These are phyloP conservation scores for Xylaria hypoxylon DNA, from an alignment of 2,329 filamentous ascomycete genomes.

Conservation along the genomic window DNA sequence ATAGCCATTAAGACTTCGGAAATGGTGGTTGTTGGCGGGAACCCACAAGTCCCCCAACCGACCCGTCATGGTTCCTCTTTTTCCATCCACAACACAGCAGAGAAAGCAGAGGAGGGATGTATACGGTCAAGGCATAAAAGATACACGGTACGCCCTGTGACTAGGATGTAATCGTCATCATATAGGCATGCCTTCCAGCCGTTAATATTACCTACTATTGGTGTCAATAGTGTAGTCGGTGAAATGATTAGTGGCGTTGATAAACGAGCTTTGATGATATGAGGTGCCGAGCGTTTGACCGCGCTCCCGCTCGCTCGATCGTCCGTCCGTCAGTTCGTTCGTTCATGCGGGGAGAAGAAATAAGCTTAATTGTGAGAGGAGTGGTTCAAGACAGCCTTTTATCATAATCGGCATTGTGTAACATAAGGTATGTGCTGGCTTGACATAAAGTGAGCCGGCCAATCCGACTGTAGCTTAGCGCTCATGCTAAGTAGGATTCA, in stretches of 20 bases:
- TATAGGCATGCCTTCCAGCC: background rate
- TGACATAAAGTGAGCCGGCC: background rate
- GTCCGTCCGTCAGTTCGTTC: background rate
- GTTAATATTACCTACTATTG: constrained; percentile 6
- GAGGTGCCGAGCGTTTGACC: constrained; percentile 10
- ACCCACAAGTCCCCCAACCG: constrained; percentile 7
- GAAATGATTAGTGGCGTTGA: constrained; percentile 25
- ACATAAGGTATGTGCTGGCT: background rate
- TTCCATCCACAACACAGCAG: background rate
- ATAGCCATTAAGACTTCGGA: constrained; percentile 8
- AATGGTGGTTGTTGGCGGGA: background rate
- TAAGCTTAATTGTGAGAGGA: constrained; percentile 9
- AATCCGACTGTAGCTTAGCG: background rate
- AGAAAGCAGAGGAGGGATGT: background rate
- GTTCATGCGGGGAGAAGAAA: constrained; percentile 8
- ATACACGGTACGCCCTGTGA: background rate
- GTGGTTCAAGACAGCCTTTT: background rate
- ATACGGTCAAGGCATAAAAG: background rate
- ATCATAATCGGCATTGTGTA: constrained; percentile 1
- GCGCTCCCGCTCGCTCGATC: background rate
- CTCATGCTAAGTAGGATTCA: constrained; percentile 1
- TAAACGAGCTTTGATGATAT: constrained; percentile 20
- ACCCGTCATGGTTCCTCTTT: background rate
- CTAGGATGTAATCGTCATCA: background rate
- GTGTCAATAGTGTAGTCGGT: constrained; percentile 16